Evolutionary conservation across 192 early-diverging fungal species (phyloP), one percentile per base, ranked within the genome.

Genomic region (Rhizophagus sp.): DNA sequence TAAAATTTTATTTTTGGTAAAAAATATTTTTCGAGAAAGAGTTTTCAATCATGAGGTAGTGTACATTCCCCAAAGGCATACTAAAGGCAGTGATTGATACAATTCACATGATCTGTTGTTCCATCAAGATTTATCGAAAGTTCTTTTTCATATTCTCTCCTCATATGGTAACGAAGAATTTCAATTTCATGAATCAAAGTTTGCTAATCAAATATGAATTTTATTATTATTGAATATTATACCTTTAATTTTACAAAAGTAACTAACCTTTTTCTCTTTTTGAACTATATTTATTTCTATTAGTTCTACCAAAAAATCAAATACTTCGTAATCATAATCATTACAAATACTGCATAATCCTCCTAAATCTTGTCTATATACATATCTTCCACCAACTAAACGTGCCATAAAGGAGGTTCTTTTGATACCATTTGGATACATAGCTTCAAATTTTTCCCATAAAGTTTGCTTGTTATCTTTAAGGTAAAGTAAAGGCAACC

Each of bases 311-410:
- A 71, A 49, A 27, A 22, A 47, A 47, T 71, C 44, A 71, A 71
- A 41, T 27, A 71, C 44, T 49, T 71, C 36, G 15, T 47, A 71
- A n/a, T 36, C 36, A 44, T 71, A 71, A 47, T 71, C 22, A 71
- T 71, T 71, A 36, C 69, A 71, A 41, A 71, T 71, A 71, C 15
- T 44, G 15, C 44, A 71, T 44, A 71, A 71, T 71, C 44, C 44
- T 71, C 44, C 22, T 24, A 71, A 71, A 71, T 71, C 69, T 49
- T 71, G 36, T 47, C 27, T 47, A 71, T 71, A 71, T 47, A 69
- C 36, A 71, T 71, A 71, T 47, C 12, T 71, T n/a, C 69, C 12
- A 71, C 15, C 15, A 22, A 36, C 15, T n/a, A 71, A 17, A 47
- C 44, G 44, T 71, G 69, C 22, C 69, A 71, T 71, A 71, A 71